A percentile compares a stretch with the other conserved stretches of the same genome.
Conservation (phyloP, 768 basidiomycete genomes). For the Asterophora lycoperdoides region DNA sequence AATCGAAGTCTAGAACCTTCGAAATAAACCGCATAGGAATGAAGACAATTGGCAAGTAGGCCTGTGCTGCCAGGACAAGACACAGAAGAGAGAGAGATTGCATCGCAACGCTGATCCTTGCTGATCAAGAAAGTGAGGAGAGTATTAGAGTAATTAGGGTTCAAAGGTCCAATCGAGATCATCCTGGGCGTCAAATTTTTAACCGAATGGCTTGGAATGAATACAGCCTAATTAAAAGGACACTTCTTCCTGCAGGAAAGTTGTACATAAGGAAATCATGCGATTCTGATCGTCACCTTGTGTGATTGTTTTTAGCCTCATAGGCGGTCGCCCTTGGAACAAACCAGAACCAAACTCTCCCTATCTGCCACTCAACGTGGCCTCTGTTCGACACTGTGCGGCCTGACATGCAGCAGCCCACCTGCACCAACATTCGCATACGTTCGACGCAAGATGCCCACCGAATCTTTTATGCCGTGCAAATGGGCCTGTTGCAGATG, state of each 20-base stretch:
- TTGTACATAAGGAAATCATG: conserved; percentile 7
- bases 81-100: neutral
- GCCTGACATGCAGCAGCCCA: conserved; percentile 64
- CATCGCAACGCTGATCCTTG: conserved; percentile 1
- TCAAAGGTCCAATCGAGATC: conserved; percentile 38
- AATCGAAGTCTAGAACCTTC: conserved; percentile 2
- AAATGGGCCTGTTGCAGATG: conserved; percentile 59
- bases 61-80: neutral
- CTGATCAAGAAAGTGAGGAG: conserved; percentile 27
- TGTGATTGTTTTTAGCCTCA: conserved; percentile 1
- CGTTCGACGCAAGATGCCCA: conserved; percentile 76
- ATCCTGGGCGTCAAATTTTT: conserved; percentile 10
- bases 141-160: conserved; percentile 56
- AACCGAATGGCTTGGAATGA: conserved; percentile 12
- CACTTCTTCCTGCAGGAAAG: neutral
- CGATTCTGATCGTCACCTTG: conserved; percentile 7
- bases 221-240: conserved; percentile 20
- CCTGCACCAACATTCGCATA: conserved; percentile 67
- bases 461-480: conserved; percentile 73
- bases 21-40: neutral
- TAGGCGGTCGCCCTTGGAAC: neutral
- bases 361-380: neutral
- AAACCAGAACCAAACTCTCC: neutral
- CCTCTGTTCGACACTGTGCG: conserved; percentile 6
- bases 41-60: neutral